These are phyloP conservation scores for Apiotrichum gamsii DNA, from an alignment of 1,284 basidiomycete genomes.

Conservation along the genomic window DNA sequence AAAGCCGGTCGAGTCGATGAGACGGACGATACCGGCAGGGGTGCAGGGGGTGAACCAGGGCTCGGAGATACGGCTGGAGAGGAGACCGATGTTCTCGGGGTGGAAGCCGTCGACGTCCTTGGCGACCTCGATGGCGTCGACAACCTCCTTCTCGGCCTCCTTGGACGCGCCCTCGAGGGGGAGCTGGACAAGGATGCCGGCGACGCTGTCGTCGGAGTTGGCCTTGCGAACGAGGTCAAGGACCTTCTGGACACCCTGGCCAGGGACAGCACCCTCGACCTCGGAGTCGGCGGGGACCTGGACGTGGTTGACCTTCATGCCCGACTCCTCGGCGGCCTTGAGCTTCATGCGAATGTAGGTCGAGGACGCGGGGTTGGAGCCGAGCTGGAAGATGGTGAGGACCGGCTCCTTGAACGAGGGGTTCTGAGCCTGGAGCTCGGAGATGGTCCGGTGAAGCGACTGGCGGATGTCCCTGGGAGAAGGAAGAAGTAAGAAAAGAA, in stretches of 20 bases:
- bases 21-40: slow-evolving; percentile 82
- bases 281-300: slow-evolving; percentile 63
- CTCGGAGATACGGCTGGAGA: slow-evolving; percentile 81
- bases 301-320: slow-evolving; percentile 83
- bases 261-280: slow-evolving; percentile 22
- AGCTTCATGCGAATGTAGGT: slow-evolving; percentile 98
- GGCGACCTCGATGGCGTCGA: slow-evolving; percentile 85
- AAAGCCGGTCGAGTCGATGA: slow-evolving; percentile 79
- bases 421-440: slow-evolving; percentile 54
- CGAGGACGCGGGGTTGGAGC: slow-evolving; percentile 78
- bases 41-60: slow-evolving; percentile 95
- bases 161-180: slow-evolving; percentile 79
- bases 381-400: slow-evolving; percentile 91
- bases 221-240: slow-evolving; percentile 71
- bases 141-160: slow-evolving; percentile 82
- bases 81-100: slow-evolving; percentile 95
- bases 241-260: slow-evolving; percentile 61
- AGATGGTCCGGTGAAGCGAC: slow-evolving; percentile 63
- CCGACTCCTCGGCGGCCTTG: slow-evolving; percentile 91
- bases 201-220: slow-evolving; percentile 76
- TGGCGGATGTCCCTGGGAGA: slow-evolving; percentile 67
- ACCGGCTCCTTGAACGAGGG: slow-evolving; percentile 77
- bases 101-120: slow-evolving; percentile 99
- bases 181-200: slow-evolving; percentile 94
- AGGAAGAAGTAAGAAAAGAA: no score